Percentiles rank a stretch among this genome's conserved stretches.
Conservation (phyloP, 2,329 filamentous ascomycete species). For the Ascosphaera acerosa region DNA sequence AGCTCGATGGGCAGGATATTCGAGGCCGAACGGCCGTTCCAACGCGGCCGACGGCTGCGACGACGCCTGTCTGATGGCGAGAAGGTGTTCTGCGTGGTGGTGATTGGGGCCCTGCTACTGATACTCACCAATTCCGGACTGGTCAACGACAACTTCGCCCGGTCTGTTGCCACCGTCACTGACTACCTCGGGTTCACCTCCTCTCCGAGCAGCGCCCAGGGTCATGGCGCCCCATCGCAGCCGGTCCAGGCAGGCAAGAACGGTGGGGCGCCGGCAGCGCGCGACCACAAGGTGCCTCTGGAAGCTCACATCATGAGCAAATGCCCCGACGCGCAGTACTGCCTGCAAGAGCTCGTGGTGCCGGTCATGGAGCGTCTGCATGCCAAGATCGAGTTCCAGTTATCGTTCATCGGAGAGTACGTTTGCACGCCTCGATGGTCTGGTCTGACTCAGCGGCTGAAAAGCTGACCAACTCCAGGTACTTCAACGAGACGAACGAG, state of each 20-base stretch:
- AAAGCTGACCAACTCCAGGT: no score
- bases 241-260: conserved; percentile 2
- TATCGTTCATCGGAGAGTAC: conserved; percentile 72
- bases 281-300: conserved; percentile 33
- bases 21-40: neutral
- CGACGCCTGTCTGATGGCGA: conserved; percentile 1
- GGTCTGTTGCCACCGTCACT: neutral
- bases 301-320: conserved; percentile 96
- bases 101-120: neutral
- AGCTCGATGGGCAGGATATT: neutral
- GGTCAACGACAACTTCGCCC: neutral
- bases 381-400: conserved; percentile 69
- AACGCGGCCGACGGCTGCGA: neutral
- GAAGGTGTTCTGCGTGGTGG: conserved; percentile 1
- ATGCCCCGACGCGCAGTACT: conserved; percentile 75
- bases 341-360: conserved; percentile 53
- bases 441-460: neutral
- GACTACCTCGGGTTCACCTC: neutral
- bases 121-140: neutral
- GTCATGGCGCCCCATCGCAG: conserved; percentile 1
- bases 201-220: neutral
- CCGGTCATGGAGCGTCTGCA: conserved; percentile 63
- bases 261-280: neutral
- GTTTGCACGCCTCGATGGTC: conserved; percentile 7
- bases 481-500: conserved; percentile 49